These are phyloP conservation scores for Globisporangium ultimum DNA, from an alignment of 352 stramenopile genomes.

Conservation along the genomic window DNA sequence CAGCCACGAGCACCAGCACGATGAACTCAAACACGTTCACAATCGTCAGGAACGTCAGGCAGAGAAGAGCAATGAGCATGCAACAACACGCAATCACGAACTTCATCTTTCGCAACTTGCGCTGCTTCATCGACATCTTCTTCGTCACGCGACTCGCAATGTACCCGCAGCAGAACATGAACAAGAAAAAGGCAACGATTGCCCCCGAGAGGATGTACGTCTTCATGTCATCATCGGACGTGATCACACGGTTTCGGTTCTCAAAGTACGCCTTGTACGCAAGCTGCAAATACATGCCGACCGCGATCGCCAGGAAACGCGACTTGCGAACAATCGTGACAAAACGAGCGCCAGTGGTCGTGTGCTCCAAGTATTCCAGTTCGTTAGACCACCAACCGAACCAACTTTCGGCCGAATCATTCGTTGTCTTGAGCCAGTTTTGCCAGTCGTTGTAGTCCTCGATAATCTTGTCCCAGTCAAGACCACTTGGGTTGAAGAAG, in stretches of 20 bases:
- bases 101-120: slow-evolving; percentile 88
- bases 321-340: slow-evolving; percentile 76
- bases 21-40: slow-evolving; percentile 72
- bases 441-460: slow-evolving; percentile 95
- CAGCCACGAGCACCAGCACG: slow-evolving; percentile 61
- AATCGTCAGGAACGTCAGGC: slow-evolving; percentile 67
- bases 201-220: slow-evolving; percentile 63
- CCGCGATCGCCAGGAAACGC: slow-evolving; percentile 67
- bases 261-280: slow-evolving; percentile 83
- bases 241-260: slow-evolving; percentile 50
- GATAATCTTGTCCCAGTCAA: slow-evolving; percentile 97
- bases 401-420: slow-evolving; percentile 85
- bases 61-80: slow-evolving; percentile 60
- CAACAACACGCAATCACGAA: slow-evolving; percentile 75
- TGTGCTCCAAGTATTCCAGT: slow-evolving; percentile 81
- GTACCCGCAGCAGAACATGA: slow-evolving; percentile 82
- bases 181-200: slow-evolving; percentile 65
- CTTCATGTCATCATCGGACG: slow-evolving; percentile 39
- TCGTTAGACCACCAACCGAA: slow-evolving; percentile 87
- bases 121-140: slow-evolving; percentile 90
- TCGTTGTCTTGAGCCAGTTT: slow-evolving; percentile 90
- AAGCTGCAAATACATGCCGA: slow-evolving; percentile 79
- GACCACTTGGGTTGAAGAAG: slow-evolving; percentile 96
- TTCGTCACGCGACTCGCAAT: slow-evolving; percentile 84
- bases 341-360: slow-evolving; percentile 54